Evolutionary conservation across 768 basidiomycete genomes (phyloP).

Genomic region (Lentinula guzmanii): DNA sequence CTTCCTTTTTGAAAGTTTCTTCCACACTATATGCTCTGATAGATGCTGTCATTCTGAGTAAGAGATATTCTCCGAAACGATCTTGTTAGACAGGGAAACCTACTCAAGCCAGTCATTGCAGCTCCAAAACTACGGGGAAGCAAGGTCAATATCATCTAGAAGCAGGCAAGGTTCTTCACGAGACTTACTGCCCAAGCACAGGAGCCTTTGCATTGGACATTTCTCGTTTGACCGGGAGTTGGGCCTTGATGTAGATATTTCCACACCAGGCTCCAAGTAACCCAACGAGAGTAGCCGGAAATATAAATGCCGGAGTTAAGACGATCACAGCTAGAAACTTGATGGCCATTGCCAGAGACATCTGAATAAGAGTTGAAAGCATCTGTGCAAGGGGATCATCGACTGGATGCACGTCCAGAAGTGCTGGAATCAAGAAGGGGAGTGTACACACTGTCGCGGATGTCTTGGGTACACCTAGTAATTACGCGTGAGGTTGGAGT

Average conservation of each 20-base stretch:
- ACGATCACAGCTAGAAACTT: constrained; percentile 39
- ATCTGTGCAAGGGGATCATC: constrained; percentile 36
- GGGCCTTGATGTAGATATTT: constrained; percentile 39
- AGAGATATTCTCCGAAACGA: not conserved
- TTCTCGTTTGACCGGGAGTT: constrained; percentile 39
- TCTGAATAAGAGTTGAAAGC: constrained; percentile 22
- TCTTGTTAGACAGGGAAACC: not conserved
- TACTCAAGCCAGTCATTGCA: constrained; percentile 34
- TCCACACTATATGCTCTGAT: constrained; percentile 46
- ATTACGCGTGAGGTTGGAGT: constrained; percentile 51
- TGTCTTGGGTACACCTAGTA: constrained; percentile 62
- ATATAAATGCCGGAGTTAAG: constrained; percentile 38
- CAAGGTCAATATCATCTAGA: not conserved
- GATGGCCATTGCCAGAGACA: constrained; percentile 28
- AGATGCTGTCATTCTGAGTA: constrained; percentile 14
- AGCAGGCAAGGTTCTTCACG: constrained; percentile 9
- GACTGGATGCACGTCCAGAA: constrained; percentile 25
- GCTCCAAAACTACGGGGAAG: constrained; percentile 26
- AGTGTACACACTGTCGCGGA: constrained; percentile 16
- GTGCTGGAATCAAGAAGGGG: too few species aligned
- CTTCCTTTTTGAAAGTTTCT: constrained; percentile 25
- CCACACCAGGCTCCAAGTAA: constrained; percentile 38
- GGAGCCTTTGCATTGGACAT: constrained; percentile 9
- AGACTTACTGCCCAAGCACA: constrained; percentile 22
- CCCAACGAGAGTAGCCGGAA: constrained; percentile 39